Evolutionary conservation across 176 grass and related monocot genomes (phyloP).

Genomic region (Panicum miliaceum): DNA sequence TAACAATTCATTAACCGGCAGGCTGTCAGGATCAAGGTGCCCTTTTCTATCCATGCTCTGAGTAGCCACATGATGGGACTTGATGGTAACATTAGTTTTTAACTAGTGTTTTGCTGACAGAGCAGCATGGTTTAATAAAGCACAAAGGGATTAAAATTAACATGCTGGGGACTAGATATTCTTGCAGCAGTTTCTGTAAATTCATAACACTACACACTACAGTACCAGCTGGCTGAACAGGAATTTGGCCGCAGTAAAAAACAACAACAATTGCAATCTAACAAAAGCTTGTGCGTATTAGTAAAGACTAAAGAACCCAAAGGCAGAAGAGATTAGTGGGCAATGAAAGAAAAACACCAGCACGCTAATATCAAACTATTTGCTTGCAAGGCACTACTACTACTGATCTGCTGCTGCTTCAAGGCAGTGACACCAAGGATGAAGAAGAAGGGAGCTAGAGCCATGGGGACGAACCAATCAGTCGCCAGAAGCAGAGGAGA

Average conservation of each 20-base stretch:
- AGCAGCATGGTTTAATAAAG: not conserved
- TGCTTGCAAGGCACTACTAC: not conserved
- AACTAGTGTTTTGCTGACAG: not conserved
- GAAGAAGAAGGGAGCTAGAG: not conserved
- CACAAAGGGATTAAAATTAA: not conserved
- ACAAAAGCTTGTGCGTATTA: not conserved
- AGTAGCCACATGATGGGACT: not conserved
- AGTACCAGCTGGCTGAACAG: not conserved
- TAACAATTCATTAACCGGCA: not conserved
- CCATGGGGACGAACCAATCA: not conserved
- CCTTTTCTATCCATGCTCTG: not conserved
- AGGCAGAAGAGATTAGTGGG: not conserved
- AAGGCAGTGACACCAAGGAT: not conserved
- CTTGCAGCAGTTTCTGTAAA: no score
- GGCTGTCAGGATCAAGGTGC: not conserved
- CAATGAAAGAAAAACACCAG: not conserved
- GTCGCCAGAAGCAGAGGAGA: conserved; percentile 26
- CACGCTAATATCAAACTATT: not conserved
- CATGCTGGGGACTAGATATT: not conserved
- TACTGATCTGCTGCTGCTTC: no score
- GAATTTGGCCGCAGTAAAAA: not conserved
- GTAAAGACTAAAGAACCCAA: not conserved
- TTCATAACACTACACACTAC: not conserved
- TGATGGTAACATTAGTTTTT: not conserved
- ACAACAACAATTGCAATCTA: not conserved